Evolutionary conservation across 768 basidiomycete genomes (phyloP), one percentile per base, ranked within the genome.

Genomic region (Leccinum boreale): DNA sequence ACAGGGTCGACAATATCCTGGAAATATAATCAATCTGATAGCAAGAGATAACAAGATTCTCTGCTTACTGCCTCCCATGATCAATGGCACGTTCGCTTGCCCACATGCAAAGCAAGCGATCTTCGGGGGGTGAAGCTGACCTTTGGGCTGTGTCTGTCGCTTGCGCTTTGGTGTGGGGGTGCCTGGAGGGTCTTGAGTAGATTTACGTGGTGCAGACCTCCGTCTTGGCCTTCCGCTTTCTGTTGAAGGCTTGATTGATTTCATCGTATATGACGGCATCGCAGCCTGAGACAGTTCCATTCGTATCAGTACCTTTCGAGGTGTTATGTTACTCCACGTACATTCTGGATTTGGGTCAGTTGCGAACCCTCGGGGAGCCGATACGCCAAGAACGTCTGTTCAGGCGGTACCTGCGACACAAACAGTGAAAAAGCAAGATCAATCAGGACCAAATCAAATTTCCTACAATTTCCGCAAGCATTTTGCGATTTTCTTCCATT

Each of bases 1-100:
- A 59, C 88, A 90, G 11, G 81, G 79, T 21, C 87, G 81, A 72
- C 88, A 90, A 66, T 79, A 89, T 58, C 85, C 88, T 90, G 53
- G 4, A 12, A 26, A 49, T 31, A 47, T 9, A 19, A 42, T 60
- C 33, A 53, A 49, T 28, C 8, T 48, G 21, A 50, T 26, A 29
- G 55, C 4, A 24, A 50, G n/a, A 17, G 8, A 21, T 28, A 35
- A 29, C 14, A 39, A 14, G 24, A 11, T 6, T 9, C 19, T 35
- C 47, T 36, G 79, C 88, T 79, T 62, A 90, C 89, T 79, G 44
- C 89, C 89, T 57, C 87, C 87, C 67, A 85, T 77, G 53, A 90
- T 82, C n/a, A 91, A 76, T 7, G 89, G 89, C 14, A 90, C 89
- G 65, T 88, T 86, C 15, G 79, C 81, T 67, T 82, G 79, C 46